These are phyloP conservation scores for Seiridium unicorne DNA, from an alignment of 2,329 filamentous ascomycete genomes.

Conservation along the genomic window DNA sequence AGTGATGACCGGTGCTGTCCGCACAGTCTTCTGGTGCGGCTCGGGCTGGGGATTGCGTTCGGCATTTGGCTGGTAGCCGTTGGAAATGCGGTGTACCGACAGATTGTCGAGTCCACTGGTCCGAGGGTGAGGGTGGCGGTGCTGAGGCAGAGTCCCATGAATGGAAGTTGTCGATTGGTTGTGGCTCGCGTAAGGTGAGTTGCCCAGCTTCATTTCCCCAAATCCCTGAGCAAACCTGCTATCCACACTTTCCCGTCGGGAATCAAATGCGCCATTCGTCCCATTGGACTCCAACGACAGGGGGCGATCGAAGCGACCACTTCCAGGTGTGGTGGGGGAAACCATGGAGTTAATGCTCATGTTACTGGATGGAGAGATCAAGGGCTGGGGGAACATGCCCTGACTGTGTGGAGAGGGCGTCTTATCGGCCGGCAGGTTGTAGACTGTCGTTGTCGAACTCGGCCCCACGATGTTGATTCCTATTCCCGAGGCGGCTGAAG, in stretches of 20 bases:
- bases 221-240: conserved; percentile 74
- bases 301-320: conserved; percentile 42
- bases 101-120: conserved; percentile 45
- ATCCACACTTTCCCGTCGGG: conserved; percentile 75
- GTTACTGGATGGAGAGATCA: conserved; percentile 57
- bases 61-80: conserved; percentile 60
- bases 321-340: conserved; percentile 53
- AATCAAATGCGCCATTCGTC: conserved; percentile 42
- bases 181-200: conserved; percentile 71
- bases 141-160: conserved; percentile 67
- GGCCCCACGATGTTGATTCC: conserved; percentile 37
- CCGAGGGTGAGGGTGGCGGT: conserved; percentile 62
- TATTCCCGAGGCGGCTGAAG: conserved; percentile 43
- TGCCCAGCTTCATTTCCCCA: conserved; percentile 64
- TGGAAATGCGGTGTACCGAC: conserved; percentile 60
- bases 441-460: conserved; percentile 38
- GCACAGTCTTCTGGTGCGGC: conserved; percentile 47
- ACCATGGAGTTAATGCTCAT: conserved; percentile 69
- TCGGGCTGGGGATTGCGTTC: conserved; percentile 52
- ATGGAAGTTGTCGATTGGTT: conserved; percentile 77
- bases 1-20: conserved; percentile 74
- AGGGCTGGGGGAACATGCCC: conserved; percentile 48
- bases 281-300: conserved; percentile 38
- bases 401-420: conserved; percentile 60
- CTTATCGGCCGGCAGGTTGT: conserved; percentile 56